Evolutionary conservation across 2,329 filamentous ascomycete genomes (phyloP), one percentile per base, ranked within the genome.

Genomic region (Penicillium occitanis): DNA sequence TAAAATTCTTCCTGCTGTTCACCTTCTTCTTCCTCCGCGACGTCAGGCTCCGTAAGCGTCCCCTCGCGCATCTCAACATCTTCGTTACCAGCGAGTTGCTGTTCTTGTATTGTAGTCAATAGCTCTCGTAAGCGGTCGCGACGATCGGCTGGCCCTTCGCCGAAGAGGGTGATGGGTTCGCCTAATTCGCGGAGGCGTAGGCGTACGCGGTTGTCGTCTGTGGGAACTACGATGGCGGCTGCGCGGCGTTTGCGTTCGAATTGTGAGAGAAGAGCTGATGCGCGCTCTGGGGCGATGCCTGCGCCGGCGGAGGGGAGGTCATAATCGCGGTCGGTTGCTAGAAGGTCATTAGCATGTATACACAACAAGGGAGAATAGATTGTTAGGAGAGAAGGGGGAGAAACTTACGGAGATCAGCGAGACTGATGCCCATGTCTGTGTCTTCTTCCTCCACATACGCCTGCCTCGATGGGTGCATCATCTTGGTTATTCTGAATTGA

Each of bases 1-100:
- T 97, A 99, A 78, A 97, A 99, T 72, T 99, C 95, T 74, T 98
- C 93, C 70, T 96, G 91, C 71, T 90, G 88, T 63, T 93, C 91
- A 2, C 84, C 89, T 59, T 87, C 88, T 72, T 99, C 95, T 2
- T 84, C 89, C 57, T 87, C 88, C 19, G 88, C 87, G 1, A 87
- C 87, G 0, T 82, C 84, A 19, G 77, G 80, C 7, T 73, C 74
- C 17, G 78, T 77, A 14, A 73, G 76, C n/a, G 81, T 78, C 8
- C 77, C 85, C 73, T 84, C 84, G 48, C 77, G 76, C 81, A 88
- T 89, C 53, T 82, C 80, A 22, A 82, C 74, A 75, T 85, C 82
- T 77, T 25, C 80, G 3, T 73, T 83, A 17, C 80, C 81, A 7
- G 50, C 50, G 0, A 30, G 14, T 59, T 81, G 82, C 69, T 86